Base-by-base conservation (phyloP, 129 eudicot genomes). In the Lactuca sativa region DNA sequence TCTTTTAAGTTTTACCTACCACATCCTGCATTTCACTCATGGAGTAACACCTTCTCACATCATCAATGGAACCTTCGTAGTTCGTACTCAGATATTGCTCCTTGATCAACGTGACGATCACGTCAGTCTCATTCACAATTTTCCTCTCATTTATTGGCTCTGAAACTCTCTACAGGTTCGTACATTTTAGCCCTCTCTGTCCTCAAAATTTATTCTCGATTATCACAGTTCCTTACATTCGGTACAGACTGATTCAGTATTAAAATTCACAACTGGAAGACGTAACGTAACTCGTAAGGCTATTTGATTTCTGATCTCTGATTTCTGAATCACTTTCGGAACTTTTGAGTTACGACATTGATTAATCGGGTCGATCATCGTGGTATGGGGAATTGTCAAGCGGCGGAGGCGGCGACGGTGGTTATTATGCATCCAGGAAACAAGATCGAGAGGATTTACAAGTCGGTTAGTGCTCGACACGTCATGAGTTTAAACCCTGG, bases 311-410 rank as follows among this genome's bases (percentile, higher is more conserved):
- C 58, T 15, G 30, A 53, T 25, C 30, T 25, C 30, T 53, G 30
- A 15, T 53, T 53, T 53, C 58, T 15, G 30, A 53, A 53, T 53
- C 58, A 9, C 18, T 6, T 15, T 16, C 56, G 17, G 14, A 44
- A 21, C 53, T 18, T 64, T 25, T 17, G 56, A 18, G 25, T 4
- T 61, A 25, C 30, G 30, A 25, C 30, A 43, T 12, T 47, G 15
- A 47, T 47, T 47, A 47, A 47, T 47, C 12, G 52, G 7, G 12
- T 10, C 12, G 52, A 44, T 44, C 51, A 10, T 44, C 14, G 51
- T 3, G 13, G 51, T 44, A 88, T 89, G 96, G 96, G 96, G 73
- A 89, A 89, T 56, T 89, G 96, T 47, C 96, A 89, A 57, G 87
- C 96, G 14, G 91, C 92, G 11, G 92, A 84, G 77, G 86, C 87